A percentile compares a stretch with the other conserved stretches of the same genome.
Conservation (phyloP, 805 yeast species). For the Metschnikowia anglica region DNA sequence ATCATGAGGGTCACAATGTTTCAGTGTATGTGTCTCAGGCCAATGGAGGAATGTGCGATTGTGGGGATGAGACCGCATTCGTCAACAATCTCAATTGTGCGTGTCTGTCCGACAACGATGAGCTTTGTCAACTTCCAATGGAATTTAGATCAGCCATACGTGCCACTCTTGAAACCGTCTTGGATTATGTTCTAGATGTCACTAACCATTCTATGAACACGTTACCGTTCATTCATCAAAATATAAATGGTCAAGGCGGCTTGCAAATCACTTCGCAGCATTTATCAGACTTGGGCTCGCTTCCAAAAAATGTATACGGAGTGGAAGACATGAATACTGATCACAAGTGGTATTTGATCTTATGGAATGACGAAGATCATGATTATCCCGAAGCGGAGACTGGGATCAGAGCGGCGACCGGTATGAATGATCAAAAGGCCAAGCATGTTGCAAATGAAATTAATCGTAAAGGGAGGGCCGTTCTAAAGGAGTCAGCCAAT, state of each 20-base stretch:
- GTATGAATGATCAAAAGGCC: conserved; percentile 28
- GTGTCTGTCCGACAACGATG: conserved; percentile 24
- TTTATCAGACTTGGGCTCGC: conserved; percentile 32
- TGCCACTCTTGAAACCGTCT: conserved; percentile 31
- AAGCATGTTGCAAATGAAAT: conserved; percentile 42
- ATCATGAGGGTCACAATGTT: conserved; percentile 68
- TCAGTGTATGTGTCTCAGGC: conserved; percentile 49
- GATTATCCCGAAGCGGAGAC: conserved; percentile 53
- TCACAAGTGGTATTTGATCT: conserved; percentile 45
- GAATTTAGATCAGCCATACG: conserved; percentile 22
- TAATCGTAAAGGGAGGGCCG: conserved; percentile 50
- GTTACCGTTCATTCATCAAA: conserved; percentile 39
- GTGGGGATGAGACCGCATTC: conserved; percentile 73
- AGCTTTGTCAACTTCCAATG: conserved; percentile 8
- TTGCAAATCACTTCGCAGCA: conserved; percentile 24
- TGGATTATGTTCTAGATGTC: conserved; percentile 47
- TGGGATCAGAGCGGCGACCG: conserved; percentile 42
- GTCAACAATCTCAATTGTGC: conserved; percentile 51
- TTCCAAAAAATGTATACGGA: conserved; percentile 35
- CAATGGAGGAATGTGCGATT: conserved; percentile 58
- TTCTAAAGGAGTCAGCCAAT: conserved; percentile 36
- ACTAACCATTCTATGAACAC: conserved; percentile 39
- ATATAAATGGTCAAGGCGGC: conserved; percentile 26
- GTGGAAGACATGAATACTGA: conserved; percentile 33
- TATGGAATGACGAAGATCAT: conserved; percentile 83